Evolutionary conservation across 1,139 yeast species (phyloP), one percentile per base, ranked within the genome.

Genomic region (Taphrina flavorubra): DNA sequence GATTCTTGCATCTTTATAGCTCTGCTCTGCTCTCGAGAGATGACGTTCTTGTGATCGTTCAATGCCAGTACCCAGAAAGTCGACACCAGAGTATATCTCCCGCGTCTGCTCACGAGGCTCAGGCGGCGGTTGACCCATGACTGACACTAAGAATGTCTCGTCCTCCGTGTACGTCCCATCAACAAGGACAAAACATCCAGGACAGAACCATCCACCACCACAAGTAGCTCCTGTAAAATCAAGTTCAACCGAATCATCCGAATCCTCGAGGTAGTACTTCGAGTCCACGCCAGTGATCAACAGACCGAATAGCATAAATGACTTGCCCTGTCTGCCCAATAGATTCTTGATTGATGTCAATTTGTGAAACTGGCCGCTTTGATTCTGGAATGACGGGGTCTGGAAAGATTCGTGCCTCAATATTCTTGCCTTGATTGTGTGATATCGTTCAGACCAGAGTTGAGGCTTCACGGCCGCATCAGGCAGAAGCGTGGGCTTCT

Each of bases 71-170:
- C 96, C 94, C 75, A 89, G 80, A 73, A 91, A 87, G 76, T 94
- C 98, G 34, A 90, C 76, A 73, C 88, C 84, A 0, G 97, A 97
- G 72, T 86, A 87, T 0, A 87, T 87, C 51, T 87, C 92, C 68
- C 87, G 76, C 0, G 95, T 82, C 0, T 75, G 77, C 16, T 84
- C 87, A 70, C 98, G 81, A 73, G 85, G 81, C 76, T 94, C 99
- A 1, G 92, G 88, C 0, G 96, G 92, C 0, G 99, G 99, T 71
- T 91, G 97, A 1, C 90, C 90, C 67, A 92, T 82, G 14, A 89
- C 84, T 47, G 89, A 84, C 1, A 89, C 96, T 72, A 88, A 86
- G 75, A 94, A 92, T 51, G 83, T 85, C 34, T 88, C 89, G 25
- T 86, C 84, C 14, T 81, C 80, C 0, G 90, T 84, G 74, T 90